Percentiles rank a stretch among this genome's conserved stretches.
phyloP scores from a whole-genome alignment of 257 asterid species.

The Gentiana macrophylla region DNA sequence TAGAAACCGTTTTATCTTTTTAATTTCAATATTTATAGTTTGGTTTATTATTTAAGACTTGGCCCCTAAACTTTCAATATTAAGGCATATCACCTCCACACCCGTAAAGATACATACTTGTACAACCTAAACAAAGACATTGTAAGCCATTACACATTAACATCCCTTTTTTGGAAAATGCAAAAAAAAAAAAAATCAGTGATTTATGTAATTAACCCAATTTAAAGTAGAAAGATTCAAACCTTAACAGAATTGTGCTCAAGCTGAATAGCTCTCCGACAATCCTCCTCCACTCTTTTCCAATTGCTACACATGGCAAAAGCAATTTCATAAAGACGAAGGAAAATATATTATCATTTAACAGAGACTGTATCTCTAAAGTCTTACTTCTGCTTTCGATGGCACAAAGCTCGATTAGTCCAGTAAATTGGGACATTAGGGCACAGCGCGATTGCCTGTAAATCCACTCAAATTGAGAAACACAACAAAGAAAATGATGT shows the following conservation, averaged over 20 bases:
- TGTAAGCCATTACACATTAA: too few species aligned
- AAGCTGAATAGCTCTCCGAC: constrained; percentile 28
- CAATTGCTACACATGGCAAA: constrained; percentile 42
- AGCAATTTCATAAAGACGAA: background rate
- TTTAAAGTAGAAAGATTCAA: background rate
- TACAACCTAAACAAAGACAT: too few species aligned
- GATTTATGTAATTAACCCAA: background rate
- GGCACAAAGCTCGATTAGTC: constrained; percentile 94
- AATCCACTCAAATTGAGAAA: constrained; percentile 1
- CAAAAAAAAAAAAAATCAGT: too few species aligned
- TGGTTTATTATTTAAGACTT: too few species aligned
- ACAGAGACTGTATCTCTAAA: background rate
- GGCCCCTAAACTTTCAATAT: too few species aligned
- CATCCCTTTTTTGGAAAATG: too few species aligned
- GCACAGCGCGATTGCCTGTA: constrained; percentile 80
- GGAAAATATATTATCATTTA: background rate
- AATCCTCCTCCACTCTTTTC: constrained; percentile 43
- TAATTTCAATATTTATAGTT: too few species aligned
- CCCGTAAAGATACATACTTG: too few species aligned
- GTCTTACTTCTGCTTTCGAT: constrained; percentile 55
- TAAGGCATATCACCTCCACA: too few species aligned
- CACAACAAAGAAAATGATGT: background rate
- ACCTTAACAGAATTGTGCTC: constrained; percentile 37
- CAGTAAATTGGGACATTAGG: constrained; percentile 83
- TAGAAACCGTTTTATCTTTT: too few species aligned